Percentiles rank a stretch among this genome's conserved stretches.
Evolutionary conservation across 2,329 filamentous ascomycete species (phyloP).

Genomic region (Pseudogymnoascus verrucosus): DNA sequence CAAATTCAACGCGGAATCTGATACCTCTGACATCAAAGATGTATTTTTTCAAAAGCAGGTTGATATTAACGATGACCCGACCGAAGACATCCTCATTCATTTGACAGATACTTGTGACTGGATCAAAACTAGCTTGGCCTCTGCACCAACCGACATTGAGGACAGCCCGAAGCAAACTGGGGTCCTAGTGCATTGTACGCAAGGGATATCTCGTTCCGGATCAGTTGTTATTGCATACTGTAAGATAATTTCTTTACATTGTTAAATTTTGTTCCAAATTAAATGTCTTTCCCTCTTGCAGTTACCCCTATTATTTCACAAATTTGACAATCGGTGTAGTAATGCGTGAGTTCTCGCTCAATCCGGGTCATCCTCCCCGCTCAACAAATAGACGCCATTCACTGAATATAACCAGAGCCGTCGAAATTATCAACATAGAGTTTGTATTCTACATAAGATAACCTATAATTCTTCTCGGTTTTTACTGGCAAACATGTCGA

Average conservation of each 20-base stretch:
- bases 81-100: constrained; percentile 18
- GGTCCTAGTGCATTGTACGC: constrained; percentile 21
- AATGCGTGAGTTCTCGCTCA: constrained; percentile 17
- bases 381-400: background rate
- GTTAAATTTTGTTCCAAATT: background rate
- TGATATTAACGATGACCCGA: constrained; percentile 20
- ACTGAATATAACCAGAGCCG: background rate
- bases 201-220: constrained; percentile 21
- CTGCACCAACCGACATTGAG: background rate
- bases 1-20: background rate
- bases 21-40: background rate
- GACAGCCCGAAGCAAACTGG: background rate
- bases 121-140: constrained; percentile 15
- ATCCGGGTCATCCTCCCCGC: background rate
- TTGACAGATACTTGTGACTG: constrained; percentile 18
- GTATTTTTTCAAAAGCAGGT: constrained; percentile 13
- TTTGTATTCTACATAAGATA: background rate
- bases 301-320: background rate
- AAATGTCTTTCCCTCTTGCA: background rate
- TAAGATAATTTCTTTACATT: constrained; percentile 11
- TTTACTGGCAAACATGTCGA: background rate
- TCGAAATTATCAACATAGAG: background rate
- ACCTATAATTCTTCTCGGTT: background rate
- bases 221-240: constrained; percentile 20
- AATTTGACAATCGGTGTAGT: constrained; percentile 12